Evolutionary conservation across 78 protist genomes (phyloP).

Genomic region (Capsaspora owczarzaki): DNA sequence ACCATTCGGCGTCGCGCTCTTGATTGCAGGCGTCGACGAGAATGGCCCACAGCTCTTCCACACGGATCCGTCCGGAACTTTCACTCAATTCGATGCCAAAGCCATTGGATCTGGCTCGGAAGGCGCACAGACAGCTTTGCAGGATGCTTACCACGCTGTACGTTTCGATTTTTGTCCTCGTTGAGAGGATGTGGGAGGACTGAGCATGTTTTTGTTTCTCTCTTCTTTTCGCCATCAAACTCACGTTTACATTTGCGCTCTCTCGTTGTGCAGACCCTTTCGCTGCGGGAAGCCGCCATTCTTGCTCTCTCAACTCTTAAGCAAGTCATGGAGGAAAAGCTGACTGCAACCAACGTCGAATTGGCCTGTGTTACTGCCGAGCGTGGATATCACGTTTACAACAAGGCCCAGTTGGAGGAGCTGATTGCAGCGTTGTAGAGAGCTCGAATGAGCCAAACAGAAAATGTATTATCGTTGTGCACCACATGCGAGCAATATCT

Average conservation of each 20-base stretch:
- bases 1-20: constrained; percentile 98
- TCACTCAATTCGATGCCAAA: constrained; percentile 68
- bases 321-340: constrained; percentile 98
- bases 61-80: constrained; percentile 98
- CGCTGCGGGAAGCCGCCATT: constrained; percentile 81
- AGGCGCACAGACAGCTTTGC: constrained; percentile 90
- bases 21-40: constrained; percentile 96
- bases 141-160: constrained; percentile 76
- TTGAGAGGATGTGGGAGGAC: too few species aligned
- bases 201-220: too few species aligned
- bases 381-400: constrained; percentile 7
- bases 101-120: constrained; percentile 97
- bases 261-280: too few species aligned
- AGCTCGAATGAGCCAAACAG: too few species aligned
- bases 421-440: not conserved
- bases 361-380: constrained; percentile 17
- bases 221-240: too few species aligned
- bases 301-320: constrained; percentile 80
- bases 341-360: constrained; percentile 40
- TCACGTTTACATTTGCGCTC: too few species aligned
- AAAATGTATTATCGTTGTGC: too few species aligned
- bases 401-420: constrained; percentile 14
- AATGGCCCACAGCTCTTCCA: constrained; percentile 83
- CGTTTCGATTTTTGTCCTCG: not conserved
- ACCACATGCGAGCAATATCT: too few species aligned